Conservation (phyloP, 192 early-diverging fungal genomes). For the Spinellus fusiger region DNA sequence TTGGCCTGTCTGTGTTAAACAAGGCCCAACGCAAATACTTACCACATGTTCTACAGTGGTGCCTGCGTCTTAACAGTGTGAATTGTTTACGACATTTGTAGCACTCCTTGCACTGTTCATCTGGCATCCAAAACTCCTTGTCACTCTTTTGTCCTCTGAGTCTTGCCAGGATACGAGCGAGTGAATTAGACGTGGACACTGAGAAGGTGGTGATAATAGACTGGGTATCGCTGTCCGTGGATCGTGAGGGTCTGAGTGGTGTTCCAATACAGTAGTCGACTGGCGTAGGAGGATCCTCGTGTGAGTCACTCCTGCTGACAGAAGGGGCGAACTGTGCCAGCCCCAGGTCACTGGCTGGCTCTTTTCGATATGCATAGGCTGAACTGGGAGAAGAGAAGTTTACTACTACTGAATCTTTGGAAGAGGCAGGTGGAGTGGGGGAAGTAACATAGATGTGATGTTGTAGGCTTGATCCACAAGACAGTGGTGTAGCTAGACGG, state of each 20-base stretch:
- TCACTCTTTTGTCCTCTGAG: constrained; percentile 49
- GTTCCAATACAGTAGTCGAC: constrained; percentile 6
- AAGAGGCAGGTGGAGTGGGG: constrained; percentile 4
- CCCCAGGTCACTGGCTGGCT: no score
- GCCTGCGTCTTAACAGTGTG: constrained; percentile 61
- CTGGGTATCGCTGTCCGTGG: constrained; percentile 39
- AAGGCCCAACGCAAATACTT: constrained; percentile 12
- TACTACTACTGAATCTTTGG: constrained; percentile 6
- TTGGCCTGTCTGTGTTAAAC: constrained; percentile 38
- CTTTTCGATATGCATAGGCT: background rate
- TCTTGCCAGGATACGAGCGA: constrained; percentile 42
- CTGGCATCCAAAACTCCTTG: constrained; percentile 77
- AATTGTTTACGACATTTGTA: constrained; percentile 76
- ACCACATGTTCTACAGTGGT: constrained; percentile 84
- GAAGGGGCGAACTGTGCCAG: background rate
- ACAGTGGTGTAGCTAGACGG: background rate
- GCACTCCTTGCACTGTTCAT: constrained; percentile 77
- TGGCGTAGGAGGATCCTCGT: background rate
- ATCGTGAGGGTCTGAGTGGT: constrained; percentile 20
- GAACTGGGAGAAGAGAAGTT: background rate
- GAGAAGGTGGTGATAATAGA: constrained; percentile 39
- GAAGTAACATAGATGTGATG: background rate
- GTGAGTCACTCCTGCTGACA: background rate
- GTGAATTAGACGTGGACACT: constrained; percentile 39
- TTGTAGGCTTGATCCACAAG: constrained; percentile 4